Conservation (phyloP, 441 rosid genomes). For the Syzygium malaccense region DNA sequence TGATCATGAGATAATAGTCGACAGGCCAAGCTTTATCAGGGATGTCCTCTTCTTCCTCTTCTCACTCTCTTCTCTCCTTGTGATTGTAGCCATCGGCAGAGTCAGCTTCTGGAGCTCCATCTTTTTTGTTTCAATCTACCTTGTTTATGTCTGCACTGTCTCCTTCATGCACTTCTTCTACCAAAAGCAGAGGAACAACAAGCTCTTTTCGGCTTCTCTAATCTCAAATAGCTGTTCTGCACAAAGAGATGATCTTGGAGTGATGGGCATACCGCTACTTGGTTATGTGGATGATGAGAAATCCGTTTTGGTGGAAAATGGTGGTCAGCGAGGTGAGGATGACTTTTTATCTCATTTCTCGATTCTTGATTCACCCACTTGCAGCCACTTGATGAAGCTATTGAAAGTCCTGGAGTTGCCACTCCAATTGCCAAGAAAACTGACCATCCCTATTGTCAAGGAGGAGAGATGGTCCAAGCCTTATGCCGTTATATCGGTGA, state of each 20-base stretch:
- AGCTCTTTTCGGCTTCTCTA: not conserved
- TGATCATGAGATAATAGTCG: conserved; percentile 33
- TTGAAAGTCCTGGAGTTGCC: conserved; percentile 53
- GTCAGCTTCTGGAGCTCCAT: conserved; percentile 53
- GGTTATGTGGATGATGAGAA: conserved; percentile 50
- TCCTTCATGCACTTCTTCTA: conserved; percentile 27
- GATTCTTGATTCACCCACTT: conserved; percentile 18
- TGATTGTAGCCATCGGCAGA: conserved; percentile 43
- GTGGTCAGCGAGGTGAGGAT: not conserved
- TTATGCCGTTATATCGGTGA: conserved; percentile 52
- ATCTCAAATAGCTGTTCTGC: conserved; percentile 2
- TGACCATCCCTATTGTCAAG: conserved; percentile 68
- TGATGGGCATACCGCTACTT: conserved; percentile 56
- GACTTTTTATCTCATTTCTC: conserved; percentile 1
- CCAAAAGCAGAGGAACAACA: conserved; percentile 2
- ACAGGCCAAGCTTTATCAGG: conserved; percentile 61
- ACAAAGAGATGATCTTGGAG: conserved; percentile 30
- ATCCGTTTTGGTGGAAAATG: conserved; percentile 12
- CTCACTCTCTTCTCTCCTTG: conserved; percentile 49
- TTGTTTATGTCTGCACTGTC: conserved; percentile 49
- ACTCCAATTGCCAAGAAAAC: conserved; percentile 66
- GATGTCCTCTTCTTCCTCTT: conserved; percentile 63
- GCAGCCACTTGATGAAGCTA: conserved; percentile 17
- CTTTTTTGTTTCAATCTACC: conserved; percentile 53
- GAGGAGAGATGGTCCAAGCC: conserved; percentile 78